Conservation (phyloP, 768 basidiomycete genomes). For the Daedaleopsis sinensis region DNA sequence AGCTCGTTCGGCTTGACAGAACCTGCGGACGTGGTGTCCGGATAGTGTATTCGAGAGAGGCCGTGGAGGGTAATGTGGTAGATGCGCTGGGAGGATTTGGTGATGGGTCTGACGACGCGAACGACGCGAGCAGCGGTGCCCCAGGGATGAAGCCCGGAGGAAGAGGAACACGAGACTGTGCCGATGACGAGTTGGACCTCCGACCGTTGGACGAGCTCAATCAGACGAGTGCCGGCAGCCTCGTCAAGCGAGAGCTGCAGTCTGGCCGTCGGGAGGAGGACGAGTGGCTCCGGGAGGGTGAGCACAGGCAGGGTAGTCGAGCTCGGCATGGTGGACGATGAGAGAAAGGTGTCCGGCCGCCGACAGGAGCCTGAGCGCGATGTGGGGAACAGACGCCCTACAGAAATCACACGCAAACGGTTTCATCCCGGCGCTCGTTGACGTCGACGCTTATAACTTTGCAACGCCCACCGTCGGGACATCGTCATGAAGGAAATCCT, state of each 20-base stretch:
- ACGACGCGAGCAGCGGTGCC: slow-evolving; percentile 75
- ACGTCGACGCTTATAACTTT: no score
- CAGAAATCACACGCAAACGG: slow-evolving; percentile 10
- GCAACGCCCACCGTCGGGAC: neutral
- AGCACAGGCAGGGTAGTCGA: slow-evolving; percentile 57
- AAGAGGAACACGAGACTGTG: slow-evolving; percentile 55
- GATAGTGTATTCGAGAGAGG: slow-evolving; percentile 63
- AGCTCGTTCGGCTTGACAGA: slow-evolving; percentile 22
- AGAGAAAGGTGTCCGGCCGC: neutral
- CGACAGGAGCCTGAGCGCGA: neutral
- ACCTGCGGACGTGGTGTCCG: slow-evolving; percentile 48
- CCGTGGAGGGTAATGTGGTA: slow-evolving; percentile 77
- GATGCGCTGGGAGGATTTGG: slow-evolving; percentile 56
- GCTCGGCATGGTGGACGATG: slow-evolving; percentile 17
- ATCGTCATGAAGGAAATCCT: slow-evolving; percentile 72
- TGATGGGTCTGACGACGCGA: slow-evolving; percentile 64
- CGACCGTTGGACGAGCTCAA: slow-evolving; percentile 68
- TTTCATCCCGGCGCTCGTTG: neutral
- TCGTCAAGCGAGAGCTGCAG: slow-evolving; percentile 69
- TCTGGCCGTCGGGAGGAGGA: slow-evolving; percentile 75
- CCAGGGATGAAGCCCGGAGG: slow-evolving; percentile 47
- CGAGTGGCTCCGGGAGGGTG: slow-evolving; percentile 66
- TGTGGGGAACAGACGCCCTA: slow-evolving; percentile 15
- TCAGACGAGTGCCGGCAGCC: slow-evolving; percentile 63
- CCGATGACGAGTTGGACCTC: slow-evolving; percentile 73